These are phyloP conservation scores for Neurospora sp. DNA, from an alignment of 495 filamentous ascomycete species.

Conservation along the genomic window DNA sequence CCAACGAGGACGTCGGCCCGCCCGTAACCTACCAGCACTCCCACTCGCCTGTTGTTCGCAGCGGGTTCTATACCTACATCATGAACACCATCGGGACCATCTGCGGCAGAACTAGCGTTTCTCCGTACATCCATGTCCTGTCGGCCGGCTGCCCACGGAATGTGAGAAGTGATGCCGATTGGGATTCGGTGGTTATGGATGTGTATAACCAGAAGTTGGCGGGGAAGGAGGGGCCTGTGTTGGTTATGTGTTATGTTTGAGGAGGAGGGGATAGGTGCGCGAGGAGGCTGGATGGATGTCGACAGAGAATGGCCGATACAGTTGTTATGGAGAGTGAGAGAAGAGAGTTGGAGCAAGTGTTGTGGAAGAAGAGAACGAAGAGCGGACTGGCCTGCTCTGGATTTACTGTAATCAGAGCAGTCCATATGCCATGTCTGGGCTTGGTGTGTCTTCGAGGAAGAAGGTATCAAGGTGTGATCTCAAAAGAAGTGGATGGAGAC, in stretches of 20 bases:
- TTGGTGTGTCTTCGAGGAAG: neutral
- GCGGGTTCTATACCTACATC: neutral
- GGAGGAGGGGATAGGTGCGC: neutral
- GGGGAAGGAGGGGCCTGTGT: neutral
- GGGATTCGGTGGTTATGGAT: neutral
- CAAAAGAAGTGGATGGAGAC: neutral
- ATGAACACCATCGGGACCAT: neutral
- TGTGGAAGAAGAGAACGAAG: neutral
- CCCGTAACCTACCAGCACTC: neutral
- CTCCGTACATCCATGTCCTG: neutral
- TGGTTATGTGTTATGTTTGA: neutral
- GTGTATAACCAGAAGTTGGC: neutral
- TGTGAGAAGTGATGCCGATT: neutral
- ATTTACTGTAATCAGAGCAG: neutral
- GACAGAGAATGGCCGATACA: neutral
- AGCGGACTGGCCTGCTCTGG: neutral
- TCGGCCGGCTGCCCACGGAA: neutral
- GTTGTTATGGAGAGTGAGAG: neutral
- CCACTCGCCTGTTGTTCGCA: neutral
- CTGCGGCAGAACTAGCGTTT: neutral
- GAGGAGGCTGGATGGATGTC: neutral
- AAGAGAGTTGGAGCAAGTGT: neutral
- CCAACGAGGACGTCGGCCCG: neutral
- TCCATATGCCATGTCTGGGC: neutral
- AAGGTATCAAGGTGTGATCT: neutral